Evolutionary conservation across 2,329 filamentous ascomycete genomes (phyloP).

Genomic region (Botryotinia calthae): DNA sequence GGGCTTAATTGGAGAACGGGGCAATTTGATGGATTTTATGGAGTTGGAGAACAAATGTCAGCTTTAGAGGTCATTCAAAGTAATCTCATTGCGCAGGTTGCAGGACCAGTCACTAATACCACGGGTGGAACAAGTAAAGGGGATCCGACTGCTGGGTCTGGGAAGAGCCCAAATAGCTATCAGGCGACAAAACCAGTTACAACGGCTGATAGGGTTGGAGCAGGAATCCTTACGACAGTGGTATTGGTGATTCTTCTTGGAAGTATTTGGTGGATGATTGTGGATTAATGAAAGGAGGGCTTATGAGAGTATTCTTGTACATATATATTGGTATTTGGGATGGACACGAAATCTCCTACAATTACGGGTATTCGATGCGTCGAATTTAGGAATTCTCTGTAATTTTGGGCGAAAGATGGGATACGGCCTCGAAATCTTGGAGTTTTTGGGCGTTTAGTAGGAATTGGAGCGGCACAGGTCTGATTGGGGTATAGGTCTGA

Average conservation of each 20-base stretch:
- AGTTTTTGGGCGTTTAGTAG: conserved; percentile 1
- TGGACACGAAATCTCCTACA: neutral
- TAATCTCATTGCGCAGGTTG: conserved; percentile 52
- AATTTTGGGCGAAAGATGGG: neutral
- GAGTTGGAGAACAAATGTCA: conserved; percentile 65
- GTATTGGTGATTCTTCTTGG: conserved; percentile 51
- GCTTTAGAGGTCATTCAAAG: conserved; percentile 57
- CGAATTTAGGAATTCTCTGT: neutral
- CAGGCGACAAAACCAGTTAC: conserved; percentile 31
- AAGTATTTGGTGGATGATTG: conserved; percentile 55
- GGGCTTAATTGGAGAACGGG: conserved; percentile 58
- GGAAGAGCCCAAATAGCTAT: neutral
- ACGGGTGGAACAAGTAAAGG: conserved; percentile 58
- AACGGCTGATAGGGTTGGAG: conserved; percentile 64
- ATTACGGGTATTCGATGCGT: neutral
- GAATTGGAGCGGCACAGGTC: neutral
- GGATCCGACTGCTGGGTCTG: conserved; percentile 34
- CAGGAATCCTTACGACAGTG: conserved; percentile 62
- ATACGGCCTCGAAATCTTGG: neutral
- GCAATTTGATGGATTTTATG: conserved; percentile 45
- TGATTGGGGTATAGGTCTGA: no score
- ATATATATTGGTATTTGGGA: conserved; percentile 6
- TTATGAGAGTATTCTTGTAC: neutral
- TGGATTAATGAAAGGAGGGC: neutral
- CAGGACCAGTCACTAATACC: conserved; percentile 46